phyloP scores from a whole-genome alignment of 2,329 filamentous ascomycete genomes.

The Ophiobolus disseminans region DNA sequence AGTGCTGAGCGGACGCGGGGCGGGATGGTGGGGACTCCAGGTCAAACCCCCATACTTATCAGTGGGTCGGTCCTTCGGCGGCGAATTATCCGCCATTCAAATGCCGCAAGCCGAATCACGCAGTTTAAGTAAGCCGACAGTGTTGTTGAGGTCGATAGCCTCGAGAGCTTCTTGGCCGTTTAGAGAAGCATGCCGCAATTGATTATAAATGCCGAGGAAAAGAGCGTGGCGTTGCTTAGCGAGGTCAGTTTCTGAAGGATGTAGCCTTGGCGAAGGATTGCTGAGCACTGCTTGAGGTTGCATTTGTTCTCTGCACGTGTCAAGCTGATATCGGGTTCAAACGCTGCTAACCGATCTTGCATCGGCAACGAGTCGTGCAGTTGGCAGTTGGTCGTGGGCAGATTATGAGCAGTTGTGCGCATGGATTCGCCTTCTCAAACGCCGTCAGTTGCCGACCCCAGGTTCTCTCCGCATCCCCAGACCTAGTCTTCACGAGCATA shows the following conservation, averaged over 20 bases:
- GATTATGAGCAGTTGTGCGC: too few relatives aligned
- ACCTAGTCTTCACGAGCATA: background rate
- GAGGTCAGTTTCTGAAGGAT: too few relatives aligned
- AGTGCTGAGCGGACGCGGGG: constrained; percentile 18
- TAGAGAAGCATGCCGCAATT: background rate
- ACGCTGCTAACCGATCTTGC: too few relatives aligned
- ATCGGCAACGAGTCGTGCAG: too few relatives aligned
- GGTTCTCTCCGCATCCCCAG: constrained; percentile 6
- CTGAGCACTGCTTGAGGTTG: too few relatives aligned
- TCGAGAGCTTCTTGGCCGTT: background rate
- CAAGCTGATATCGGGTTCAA: too few relatives aligned
- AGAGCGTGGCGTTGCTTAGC: background rate
- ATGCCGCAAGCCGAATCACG: constrained; percentile 12
- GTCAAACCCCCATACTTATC: background rate
- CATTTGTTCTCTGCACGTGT: too few relatives aligned
- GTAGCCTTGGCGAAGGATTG: too few relatives aligned
- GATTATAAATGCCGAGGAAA: background rate
- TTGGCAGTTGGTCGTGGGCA: too few relatives aligned
- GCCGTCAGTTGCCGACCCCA: constrained; percentile 30
- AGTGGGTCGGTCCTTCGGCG: constrained; percentile 15
- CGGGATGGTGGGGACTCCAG: constrained; percentile 24
- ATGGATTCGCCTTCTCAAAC: background rate
- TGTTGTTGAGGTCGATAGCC: background rate
- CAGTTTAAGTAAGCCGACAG: background rate
- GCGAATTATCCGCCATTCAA: constrained; percentile 32